phyloP scores from a whole-genome alignment of 352 stramenopile species.

The Phytopythium aichiense region DNA sequence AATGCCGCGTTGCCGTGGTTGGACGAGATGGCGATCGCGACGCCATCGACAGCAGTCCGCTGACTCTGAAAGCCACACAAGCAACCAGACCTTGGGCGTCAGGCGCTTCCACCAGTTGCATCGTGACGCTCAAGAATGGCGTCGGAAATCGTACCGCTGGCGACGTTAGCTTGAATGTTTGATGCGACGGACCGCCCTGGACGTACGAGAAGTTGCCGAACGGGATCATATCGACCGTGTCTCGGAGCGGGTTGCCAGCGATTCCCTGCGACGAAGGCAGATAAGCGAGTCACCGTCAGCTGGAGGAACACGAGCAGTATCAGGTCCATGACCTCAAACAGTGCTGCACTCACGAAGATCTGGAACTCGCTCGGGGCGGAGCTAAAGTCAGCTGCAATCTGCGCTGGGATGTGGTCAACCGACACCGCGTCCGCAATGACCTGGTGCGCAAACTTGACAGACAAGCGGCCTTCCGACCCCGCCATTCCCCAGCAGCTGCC shows the following conservation, averaged over 20 bases:
- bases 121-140: neutral
- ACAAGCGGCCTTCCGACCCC: slow-evolving; percentile 55
- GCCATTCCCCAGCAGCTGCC: slow-evolving; percentile 78
- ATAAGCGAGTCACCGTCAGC: neutral
- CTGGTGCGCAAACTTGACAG: slow-evolving; percentile 62
- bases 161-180: slow-evolving; percentile 62
- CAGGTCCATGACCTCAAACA: neutral
- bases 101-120: neutral
- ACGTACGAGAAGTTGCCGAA: slow-evolving; percentile 78
- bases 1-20: slow-evolving; percentile 86
- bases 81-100: neutral
- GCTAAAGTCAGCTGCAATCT: slow-evolving; percentile 65
- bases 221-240: slow-evolving; percentile 43
- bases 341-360: slow-evolving; percentile 37
- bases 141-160: slow-evolving; percentile 25
- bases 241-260: slow-evolving; percentile 27
- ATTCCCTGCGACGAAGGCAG: slow-evolving; percentile 33
- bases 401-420: slow-evolving; percentile 75
- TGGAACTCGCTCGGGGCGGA: slow-evolving; percentile 64
- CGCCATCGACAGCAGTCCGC: slow-evolving; percentile 49
- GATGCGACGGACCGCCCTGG: slow-evolving; percentile 40
- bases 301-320: neutral
- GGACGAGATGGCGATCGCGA: slow-evolving; percentile 71
- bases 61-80: slow-evolving; percentile 25
- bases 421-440: slow-evolving; percentile 66